phyloP scores from a whole-genome alignment of 2,329 filamentous ascomycete genomes.

The Hypoxylon sp. region DNA sequence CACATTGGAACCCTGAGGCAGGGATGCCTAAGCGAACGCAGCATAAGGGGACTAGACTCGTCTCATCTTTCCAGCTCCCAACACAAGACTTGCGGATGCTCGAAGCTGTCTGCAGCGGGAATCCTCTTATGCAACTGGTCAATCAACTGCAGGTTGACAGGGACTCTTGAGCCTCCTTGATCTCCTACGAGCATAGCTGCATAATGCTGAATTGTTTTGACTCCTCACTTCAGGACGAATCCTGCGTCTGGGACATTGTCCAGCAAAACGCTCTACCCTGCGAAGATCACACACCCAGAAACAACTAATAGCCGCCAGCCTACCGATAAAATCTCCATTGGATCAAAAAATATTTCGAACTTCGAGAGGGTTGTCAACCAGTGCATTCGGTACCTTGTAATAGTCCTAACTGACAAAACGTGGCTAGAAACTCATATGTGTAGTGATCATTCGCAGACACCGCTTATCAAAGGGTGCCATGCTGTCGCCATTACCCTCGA shows the following conservation, averaged over 20 bases:
- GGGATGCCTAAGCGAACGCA: slow-evolving; percentile 47
- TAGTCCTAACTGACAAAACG: slow-evolving; percentile 27
- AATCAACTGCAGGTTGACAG: slow-evolving; percentile 24
- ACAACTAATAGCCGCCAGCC: slow-evolving; percentile 44
- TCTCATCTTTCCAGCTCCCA: slow-evolving; percentile 49
- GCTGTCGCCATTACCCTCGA: slow-evolving; percentile 12
- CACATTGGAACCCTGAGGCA: slow-evolving; percentile 46
- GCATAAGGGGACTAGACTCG: slow-evolving; percentile 46
- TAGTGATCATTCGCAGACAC: slow-evolving; percentile 17
- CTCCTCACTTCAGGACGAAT: slow-evolving; percentile 42
- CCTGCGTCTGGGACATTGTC: slow-evolving; percentile 43
- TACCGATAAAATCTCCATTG: slow-evolving; percentile 40
- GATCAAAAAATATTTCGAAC: slow-evolving; percentile 43
- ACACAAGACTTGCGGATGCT: slow-evolving; percentile 41
- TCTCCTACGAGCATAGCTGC: slow-evolving; percentile 45
- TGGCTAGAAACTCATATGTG: slow-evolving; percentile 34
- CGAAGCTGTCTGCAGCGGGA: slow-evolving; percentile 26
- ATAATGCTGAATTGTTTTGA: slow-evolving; percentile 47
- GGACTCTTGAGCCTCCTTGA: slow-evolving; percentile 40
- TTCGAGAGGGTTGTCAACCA: slow-evolving; percentile 32
- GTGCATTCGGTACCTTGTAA: slow-evolving; percentile 32
- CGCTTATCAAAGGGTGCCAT: slow-evolving; percentile 12
- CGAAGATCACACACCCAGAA: slow-evolving; percentile 48
- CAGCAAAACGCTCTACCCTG: slow-evolving; percentile 43
- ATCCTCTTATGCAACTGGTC: slow-evolving; percentile 19